phyloP scores from a whole-genome alignment of 1,284 basidiomycete genomes.

The Termitomyces sp. region DNA sequence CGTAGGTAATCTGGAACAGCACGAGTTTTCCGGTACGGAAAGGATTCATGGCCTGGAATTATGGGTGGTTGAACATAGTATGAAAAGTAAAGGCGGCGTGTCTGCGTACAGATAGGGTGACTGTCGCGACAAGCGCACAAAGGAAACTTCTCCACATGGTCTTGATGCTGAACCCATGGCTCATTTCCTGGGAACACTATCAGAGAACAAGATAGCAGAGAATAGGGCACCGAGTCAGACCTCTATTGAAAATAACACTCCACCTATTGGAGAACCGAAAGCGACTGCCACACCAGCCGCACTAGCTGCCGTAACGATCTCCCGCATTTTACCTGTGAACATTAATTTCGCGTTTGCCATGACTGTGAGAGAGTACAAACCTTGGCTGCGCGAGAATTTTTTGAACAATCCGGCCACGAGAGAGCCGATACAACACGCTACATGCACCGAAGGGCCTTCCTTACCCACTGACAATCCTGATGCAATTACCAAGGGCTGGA shows the following conservation, averaged over 20 bases:
- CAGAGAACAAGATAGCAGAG: neutral
- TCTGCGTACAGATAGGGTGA: slow-evolving; percentile 81
- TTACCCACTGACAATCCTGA: slow-evolving; percentile 97
- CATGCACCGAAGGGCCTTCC: slow-evolving; percentile 97
- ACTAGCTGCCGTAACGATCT: slow-evolving; percentile 92
- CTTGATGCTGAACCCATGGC: slow-evolving; percentile 91
- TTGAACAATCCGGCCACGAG: slow-evolving; percentile 81
- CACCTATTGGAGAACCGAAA: slow-evolving; percentile 96
- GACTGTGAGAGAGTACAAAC: slow-evolving; percentile 27
- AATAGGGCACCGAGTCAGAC: slow-evolving; percentile 27
- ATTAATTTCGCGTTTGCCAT: neutral
- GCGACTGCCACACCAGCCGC: slow-evolving; percentile 97
- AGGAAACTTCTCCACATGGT: slow-evolving; percentile 99
- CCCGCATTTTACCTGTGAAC: slow-evolving; percentile 83
- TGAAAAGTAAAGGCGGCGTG: slow-evolving; percentile 10
- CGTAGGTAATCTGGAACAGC: slow-evolving; percentile 96
- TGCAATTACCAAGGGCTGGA: slow-evolving; percentile 91
- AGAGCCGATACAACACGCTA: slow-evolving; percentile 91
- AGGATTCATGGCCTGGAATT: slow-evolving; percentile 87
- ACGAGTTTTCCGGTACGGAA: slow-evolving; percentile 98
- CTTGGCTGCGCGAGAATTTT: slow-evolving; percentile 83
- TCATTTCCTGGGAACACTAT: slow-evolving; percentile 80
- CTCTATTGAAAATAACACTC: slow-evolving; percentile 90
- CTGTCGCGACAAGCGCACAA: slow-evolving; percentile 94
- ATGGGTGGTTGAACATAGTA: slow-evolving; percentile 1